These are phyloP conservation scores for Coniochaeta sp. DNA, from an alignment of 2,329 filamentous ascomycete species.

Conservation along the genomic window DNA sequence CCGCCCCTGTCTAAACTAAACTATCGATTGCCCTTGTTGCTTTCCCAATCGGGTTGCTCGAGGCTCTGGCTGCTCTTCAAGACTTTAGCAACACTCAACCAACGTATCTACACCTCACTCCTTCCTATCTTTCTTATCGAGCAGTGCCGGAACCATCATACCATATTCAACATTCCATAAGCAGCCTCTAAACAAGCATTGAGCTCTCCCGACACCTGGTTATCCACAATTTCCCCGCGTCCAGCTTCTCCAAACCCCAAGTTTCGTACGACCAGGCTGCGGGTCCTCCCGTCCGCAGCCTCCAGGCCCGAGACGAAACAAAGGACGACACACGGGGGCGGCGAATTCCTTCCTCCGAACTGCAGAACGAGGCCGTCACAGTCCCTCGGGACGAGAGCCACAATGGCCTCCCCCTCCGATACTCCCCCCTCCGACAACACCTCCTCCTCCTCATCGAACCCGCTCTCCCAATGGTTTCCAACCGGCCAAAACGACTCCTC, in stretches of 20 bases:
- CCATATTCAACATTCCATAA: not conserved
- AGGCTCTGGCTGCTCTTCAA: not conserved
- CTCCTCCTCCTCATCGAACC: slow-evolving; percentile 6
- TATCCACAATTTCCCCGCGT: not conserved
- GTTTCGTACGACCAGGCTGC: not conserved
- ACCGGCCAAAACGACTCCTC: slow-evolving; percentile 18
- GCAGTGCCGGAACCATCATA: not conserved
- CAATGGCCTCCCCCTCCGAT: slow-evolving; percentile 14
- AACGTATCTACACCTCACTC: not conserved
- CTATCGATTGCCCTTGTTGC: not conserved
- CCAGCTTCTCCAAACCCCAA: not conserved
- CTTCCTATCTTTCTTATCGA: not conserved
- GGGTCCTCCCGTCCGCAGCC: not conserved
- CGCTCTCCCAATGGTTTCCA: slow-evolving; percentile 30
- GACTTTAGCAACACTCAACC: not conserved
- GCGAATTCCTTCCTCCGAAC: not conserved
- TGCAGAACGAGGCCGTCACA: not conserved
- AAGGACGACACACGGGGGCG: not conserved
- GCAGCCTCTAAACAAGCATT: not conserved
- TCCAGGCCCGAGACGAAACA: not conserved
- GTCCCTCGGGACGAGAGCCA: not conserved
- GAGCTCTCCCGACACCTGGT: not conserved
- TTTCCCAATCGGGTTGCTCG: not conserved
- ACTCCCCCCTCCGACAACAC: too few species aligned
- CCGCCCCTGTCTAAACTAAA: not conserved